These are phyloP conservation scores for Gossypium stocksii DNA, from an alignment of 345 rosid species.

Conservation along the genomic window DNA sequence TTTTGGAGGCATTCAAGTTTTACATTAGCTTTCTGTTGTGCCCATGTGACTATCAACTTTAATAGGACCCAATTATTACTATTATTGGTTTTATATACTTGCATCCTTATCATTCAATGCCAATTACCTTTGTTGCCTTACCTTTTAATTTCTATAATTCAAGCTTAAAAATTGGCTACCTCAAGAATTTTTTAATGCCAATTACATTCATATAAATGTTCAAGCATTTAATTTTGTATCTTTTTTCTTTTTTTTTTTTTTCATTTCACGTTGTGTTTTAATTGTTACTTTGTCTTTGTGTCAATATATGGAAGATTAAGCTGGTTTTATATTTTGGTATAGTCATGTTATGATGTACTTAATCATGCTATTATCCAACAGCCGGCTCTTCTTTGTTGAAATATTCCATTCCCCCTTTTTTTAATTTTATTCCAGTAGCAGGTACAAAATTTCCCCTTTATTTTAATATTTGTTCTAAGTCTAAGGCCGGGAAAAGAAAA, in stretches of 20 bases:
- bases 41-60: conserved; percentile 33
- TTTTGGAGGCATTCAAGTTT: conserved; percentile 6
- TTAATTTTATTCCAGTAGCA: not conserved
- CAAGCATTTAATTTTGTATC: too few species aligned
- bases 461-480: not conserved
- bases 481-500: not conserved
- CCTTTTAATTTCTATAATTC: not conserved
- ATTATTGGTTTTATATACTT: conserved; percentile 8
- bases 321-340: not conserved
- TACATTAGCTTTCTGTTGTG: conserved; percentile 9
- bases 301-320: not conserved
- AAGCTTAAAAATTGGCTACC: not conserved
- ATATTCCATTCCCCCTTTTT: not conserved
- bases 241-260: too few species aligned
- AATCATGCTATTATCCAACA: conserved; percentile 1
- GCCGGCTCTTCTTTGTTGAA: not conserved
- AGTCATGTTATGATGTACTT: not conserved
- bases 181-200: too few species aligned
- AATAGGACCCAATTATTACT: conserved; percentile 20
- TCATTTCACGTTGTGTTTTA: too few species aligned
- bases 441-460: not conserved
- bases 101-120: conserved; percentile 14
- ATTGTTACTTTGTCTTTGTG: too few species aligned
- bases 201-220: too few species aligned
- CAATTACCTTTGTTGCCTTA: not conserved